phyloP scores from a whole-genome alignment of 441 rosid genomes.

The Eutrema salsugineum region DNA sequence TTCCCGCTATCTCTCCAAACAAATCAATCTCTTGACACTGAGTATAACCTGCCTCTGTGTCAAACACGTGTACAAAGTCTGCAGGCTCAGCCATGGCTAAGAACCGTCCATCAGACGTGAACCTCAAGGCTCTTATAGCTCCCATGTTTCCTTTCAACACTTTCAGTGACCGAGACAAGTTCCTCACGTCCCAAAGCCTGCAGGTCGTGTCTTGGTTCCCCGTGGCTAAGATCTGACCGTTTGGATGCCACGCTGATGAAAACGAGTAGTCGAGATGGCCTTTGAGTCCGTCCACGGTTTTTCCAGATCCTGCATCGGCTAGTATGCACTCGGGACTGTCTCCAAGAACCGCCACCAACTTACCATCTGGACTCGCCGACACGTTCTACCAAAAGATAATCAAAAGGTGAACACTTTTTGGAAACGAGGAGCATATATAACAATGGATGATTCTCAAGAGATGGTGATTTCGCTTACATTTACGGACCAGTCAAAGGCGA shows the following conservation, averaged over 20 bases:
- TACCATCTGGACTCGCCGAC: slow-evolving; percentile 61
- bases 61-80: slow-evolving; percentile 62
- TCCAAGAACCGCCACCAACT: slow-evolving; percentile 57
- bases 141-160: slow-evolving; percentile 76
- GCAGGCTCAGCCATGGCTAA: slow-evolving; percentile 79
- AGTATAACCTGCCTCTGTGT: slow-evolving; percentile 43
- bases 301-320: slow-evolving; percentile 58
- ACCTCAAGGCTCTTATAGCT: slow-evolving; percentile 68
- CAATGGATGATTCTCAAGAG: neutral
- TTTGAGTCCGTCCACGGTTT: slow-evolving; percentile 42
- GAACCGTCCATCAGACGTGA: slow-evolving; percentile 58
- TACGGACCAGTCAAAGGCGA: slow-evolving; percentile 57
- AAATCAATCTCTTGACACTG: slow-evolving; percentile 65
- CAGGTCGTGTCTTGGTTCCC: slow-evolving; percentile 84
- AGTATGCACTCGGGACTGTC: slow-evolving; percentile 60
- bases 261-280: slow-evolving; percentile 77
- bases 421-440: neutral
- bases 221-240: slow-evolving; percentile 62
- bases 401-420: neutral
- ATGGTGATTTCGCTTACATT: slow-evolving; percentile 43
- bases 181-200: slow-evolving; percentile 71
- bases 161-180: slow-evolving; percentile 46
- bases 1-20: slow-evolving; percentile 71
- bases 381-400: slow-evolving; percentile 40
- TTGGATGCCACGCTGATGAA: slow-evolving; percentile 77